Evolutionary conservation across 495 filamentous ascomycete species (phyloP).

Genomic region (Xylaria bambusicola): DNA sequence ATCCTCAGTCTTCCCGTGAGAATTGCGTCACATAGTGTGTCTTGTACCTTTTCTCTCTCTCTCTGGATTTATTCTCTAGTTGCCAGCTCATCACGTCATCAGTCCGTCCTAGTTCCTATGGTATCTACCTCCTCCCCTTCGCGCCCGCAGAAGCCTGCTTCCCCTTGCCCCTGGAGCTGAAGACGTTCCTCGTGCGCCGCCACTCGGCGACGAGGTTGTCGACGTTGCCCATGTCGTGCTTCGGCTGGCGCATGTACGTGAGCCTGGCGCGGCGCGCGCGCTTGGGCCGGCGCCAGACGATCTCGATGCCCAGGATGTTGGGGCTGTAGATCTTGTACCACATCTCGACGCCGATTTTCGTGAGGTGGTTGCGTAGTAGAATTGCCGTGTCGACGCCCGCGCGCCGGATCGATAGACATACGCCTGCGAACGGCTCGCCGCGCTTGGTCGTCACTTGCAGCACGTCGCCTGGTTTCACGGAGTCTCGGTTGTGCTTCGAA

Average conservation of each 20-base stretch:
- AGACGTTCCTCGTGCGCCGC: conserved; percentile 34
- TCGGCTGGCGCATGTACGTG: conserved; percentile 84
- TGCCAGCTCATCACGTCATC: too few species aligned
- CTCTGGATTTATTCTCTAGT: too few species aligned
- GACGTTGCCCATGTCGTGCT: conserved; percentile 50
- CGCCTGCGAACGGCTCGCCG: conserved; percentile 89
- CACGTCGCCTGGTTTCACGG: conserved; percentile 79
- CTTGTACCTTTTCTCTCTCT: too few species aligned
- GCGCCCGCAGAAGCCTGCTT: neutral
- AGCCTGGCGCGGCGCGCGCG: conserved; percentile 84
- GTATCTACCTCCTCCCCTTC: conserved; percentile 25
- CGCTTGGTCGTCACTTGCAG: conserved; percentile 75
- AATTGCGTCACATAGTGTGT: too few species aligned
- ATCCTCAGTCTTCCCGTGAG: too few species aligned
- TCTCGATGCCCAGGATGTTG: conserved; percentile 86
- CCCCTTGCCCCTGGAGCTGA: conserved; percentile 26
- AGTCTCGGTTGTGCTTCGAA: conserved; percentile 69
- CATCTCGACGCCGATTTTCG: conserved; percentile 91
- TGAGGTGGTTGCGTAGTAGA: conserved; percentile 78
- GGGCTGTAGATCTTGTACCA: conserved; percentile 93
- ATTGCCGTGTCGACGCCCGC: conserved; percentile 84
- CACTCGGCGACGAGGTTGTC: conserved; percentile 47
- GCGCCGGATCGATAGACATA: conserved; percentile 80
- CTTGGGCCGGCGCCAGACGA: conserved; percentile 83
- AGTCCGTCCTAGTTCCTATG: too few species aligned